Evolutionary conservation across 2,329 filamentous ascomycete species (phyloP), one percentile per base, ranked within the genome.

Genomic region (Cercospora citrullina): DNA sequence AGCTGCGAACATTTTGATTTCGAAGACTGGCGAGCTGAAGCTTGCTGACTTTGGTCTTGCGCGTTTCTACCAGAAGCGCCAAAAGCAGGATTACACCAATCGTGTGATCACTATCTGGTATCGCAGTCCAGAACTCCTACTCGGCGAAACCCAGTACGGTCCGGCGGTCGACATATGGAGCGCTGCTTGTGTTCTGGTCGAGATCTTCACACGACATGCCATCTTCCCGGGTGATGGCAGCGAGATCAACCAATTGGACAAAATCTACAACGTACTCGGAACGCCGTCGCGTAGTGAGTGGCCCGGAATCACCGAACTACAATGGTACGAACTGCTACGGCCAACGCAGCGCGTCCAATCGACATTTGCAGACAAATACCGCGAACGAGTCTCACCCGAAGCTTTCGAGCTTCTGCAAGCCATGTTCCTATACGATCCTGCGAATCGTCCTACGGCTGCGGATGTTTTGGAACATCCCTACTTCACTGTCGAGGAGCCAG

Each of bases 91-190:
- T 78, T 99, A 99, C 79, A 99, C 95, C 1, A 99, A 99, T 77
- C 91, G 95, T 39, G 96, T 99, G 74, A 97, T 99, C 77, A 99
- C 95, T 2, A 97, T 99, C 72, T 99, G 96, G 96, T 97, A 97
- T 79, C 88, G 94, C 4, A 92, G 93, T 0, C 93, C 94, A 0
- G 94, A 97, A 78, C 85, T 97, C n/a, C 83, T 97, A 0, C 86
- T 97, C 1, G 94, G 94, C 6, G 93, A 96, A 79, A 97, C 94
- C 5, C 89, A 92, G 74, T 97, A 97, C 77, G 93, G 91, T 4
- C 91, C 92, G 0, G 92, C 92, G 2, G 93, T 96, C 14, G 94
- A 97, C 76, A 91, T 99, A 39, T 99, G 95, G 95, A 97, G 93
- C 76, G 95, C 95, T 1, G 95, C 94, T 1, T 99, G 95, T 77